phyloP scores from a whole-genome alignment of 129 eudicot species.

The Glebionis coronaria region DNA sequence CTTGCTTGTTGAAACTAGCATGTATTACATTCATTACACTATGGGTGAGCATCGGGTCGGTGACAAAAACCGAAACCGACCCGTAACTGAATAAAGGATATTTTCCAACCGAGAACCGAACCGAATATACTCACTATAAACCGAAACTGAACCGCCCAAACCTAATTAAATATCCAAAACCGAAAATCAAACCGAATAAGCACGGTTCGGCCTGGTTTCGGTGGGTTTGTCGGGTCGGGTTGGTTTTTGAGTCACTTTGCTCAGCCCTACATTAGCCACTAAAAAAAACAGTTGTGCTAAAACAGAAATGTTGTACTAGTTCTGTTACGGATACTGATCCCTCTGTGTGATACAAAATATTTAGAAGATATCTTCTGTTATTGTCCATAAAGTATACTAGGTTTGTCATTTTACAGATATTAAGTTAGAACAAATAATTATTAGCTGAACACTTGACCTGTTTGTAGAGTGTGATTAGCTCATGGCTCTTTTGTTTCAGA shows the following conservation, averaged over 20 bases:
- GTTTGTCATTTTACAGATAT: not conserved
- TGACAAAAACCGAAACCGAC: no score
- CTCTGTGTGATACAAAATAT: not conserved
- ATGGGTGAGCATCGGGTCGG: no score
- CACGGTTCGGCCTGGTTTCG: no score
- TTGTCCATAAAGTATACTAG: not conserved
- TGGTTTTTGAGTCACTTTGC: no score
- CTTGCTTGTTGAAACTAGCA: constrained; percentile 19
- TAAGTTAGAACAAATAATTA: not conserved
- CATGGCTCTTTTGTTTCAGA: constrained; percentile 41
- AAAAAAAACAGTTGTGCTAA: not conserved
- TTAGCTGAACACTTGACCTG: not conserved
- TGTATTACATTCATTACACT: not conserved
- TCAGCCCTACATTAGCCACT: no score
- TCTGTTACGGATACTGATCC: not conserved
- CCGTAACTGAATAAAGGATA: no score
- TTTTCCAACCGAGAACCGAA: no score
- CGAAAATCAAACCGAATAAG: no score
- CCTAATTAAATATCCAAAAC: no score
- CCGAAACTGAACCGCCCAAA: no score
- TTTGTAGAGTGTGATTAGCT: constrained; percentile 1
- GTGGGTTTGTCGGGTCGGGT: no score
- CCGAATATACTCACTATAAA: no score
- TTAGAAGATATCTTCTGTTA: not conserved
- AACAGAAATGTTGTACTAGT: not conserved